Base-by-base conservation (phyloP, 768 basidiomycete genomes). In the Obba rivulosa region DNA sequence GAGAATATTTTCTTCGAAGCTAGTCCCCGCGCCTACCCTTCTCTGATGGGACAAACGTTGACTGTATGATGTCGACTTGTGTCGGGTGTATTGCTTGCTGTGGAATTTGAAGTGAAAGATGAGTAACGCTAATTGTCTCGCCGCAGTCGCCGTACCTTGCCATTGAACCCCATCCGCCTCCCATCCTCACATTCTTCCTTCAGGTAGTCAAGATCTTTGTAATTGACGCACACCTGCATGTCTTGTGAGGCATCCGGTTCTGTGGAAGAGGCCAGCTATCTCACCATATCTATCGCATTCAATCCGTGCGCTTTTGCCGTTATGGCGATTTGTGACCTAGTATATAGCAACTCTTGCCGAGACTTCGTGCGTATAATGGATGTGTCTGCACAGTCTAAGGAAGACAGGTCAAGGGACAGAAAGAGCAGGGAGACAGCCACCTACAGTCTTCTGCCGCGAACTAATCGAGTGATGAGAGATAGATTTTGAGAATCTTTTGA, bases 371-470 rank as follows among this genome's bases (percentile, higher is more conserved):
- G 81, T 28, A 85, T 76, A 45, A 96, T 83, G 4, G 80, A 81
- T 2, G 92, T 87, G 61, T 92, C 87, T 0, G 93, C 92, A 58
- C 94, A 96, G 64, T 91, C 92, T 95, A 43, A 20, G 34, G 43
- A 9, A 43, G 43, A 39, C 8, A 13, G 36, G 5, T 24, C 36
- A 41, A 20, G 45, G 17, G 9, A 20, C 35, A 46, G 23, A 36
- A 9, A 3, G 7, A 45, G 34, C 23, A 23, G 8, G 2, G 31
- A 37, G 16, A 39, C 11, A 34, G 3, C 37, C 20, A 60, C 77
- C 54, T 64, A 92, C 91, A 95, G 59, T 97, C 93, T 70, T 97
- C 93, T 18, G 92, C 90, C 2, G 90, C 93, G 63, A 96, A 97
- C 93, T 95, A 42, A 11, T 34, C 10, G 11, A 17, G 8, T n/a